phyloP scores from a whole-genome alignment of 2,329 filamentous ascomycete genomes.

The Fusarium robinianum region DNA sequence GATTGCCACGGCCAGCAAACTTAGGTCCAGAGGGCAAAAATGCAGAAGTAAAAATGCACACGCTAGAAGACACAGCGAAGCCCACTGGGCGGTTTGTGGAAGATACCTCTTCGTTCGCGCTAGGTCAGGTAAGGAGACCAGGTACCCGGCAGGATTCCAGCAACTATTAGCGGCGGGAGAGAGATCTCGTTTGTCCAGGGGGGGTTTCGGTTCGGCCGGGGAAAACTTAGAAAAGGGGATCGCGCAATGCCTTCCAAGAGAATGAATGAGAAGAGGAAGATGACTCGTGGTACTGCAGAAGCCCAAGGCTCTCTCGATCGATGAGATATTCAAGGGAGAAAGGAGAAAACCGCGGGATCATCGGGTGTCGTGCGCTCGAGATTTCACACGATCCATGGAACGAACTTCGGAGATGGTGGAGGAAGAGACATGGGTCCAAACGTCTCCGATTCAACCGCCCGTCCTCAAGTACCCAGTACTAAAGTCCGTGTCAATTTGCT shows the following conservation, averaged over 20 bases:
- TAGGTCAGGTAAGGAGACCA: no score
- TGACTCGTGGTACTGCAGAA: not conserved
- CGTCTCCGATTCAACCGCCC: slow-evolving; percentile 19
- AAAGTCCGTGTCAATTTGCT: slow-evolving; percentile 22
- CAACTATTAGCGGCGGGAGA: no score
- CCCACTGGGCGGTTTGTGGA: no score
- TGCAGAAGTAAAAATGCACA: no score
- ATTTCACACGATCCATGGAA: slow-evolving; percentile 24
- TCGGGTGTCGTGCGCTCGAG: slow-evolving; percentile 28
- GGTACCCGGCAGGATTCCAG: no score
- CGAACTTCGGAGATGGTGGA: slow-evolving; percentile 35
- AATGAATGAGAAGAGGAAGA: not conserved
- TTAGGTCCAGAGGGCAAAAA: no score
- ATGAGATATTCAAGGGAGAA: slow-evolving; percentile 7
- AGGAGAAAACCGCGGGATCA: slow-evolving; percentile 21
- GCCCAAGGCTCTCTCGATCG: not conserved
- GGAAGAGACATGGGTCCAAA: slow-evolving; percentile 25
- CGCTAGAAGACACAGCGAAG: no score
- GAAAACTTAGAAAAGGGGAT: not conserved
- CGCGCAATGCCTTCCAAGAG: no score
- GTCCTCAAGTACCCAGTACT: slow-evolving; percentile 13
- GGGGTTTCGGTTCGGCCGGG: not conserved
- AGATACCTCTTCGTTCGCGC: no score
- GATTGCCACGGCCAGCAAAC: no score
- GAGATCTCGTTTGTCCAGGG: no score